A percentile compares a stretch with the other conserved stretches of the same genome.
Conservation (phyloP, 2,329 filamentous ascomycete species). For the Leptodontidium sp. region DNA sequence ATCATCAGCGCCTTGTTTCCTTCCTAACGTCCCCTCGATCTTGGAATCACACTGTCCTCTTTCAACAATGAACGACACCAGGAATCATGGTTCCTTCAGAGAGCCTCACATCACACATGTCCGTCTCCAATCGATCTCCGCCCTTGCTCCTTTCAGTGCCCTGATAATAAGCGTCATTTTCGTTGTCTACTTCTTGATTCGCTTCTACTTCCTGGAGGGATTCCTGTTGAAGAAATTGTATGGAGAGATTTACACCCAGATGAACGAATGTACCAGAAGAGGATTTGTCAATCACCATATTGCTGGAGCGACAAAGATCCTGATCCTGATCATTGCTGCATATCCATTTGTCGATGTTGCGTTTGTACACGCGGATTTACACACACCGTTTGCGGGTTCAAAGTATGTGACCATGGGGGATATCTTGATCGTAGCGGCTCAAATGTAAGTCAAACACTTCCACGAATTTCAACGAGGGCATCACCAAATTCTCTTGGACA, state of each 20-base stretch:
- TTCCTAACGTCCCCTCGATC: too few relatives aligned
- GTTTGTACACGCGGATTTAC: constrained; percentile 47
- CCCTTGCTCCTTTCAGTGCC: constrained; percentile 41
- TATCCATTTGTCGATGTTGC: constrained; percentile 54
- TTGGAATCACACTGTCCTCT: too few relatives aligned
- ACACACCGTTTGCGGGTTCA: constrained; percentile 45
- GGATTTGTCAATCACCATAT: constrained; percentile 58
- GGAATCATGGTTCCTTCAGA: constrained; percentile 4
- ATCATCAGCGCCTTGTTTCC: too few relatives aligned
- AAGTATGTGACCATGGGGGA: constrained; percentile 51
- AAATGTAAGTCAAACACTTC: constrained; percentile 42
- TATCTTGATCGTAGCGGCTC: constrained; percentile 50
- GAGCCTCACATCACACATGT: constrained; percentile 39
- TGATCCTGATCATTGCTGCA: constrained; percentile 50
- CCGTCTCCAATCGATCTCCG: constrained; percentile 41
- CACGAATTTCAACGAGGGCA: not conserved
- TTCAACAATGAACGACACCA: not conserved
- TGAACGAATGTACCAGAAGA: constrained; percentile 49
- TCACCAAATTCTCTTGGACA: not conserved
- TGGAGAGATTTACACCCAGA: constrained; percentile 46
- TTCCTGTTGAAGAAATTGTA: constrained; percentile 50
- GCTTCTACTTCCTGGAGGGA: constrained; percentile 50
- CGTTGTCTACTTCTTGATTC: constrained; percentile 42
- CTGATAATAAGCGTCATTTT: constrained; percentile 44
- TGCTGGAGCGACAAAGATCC: constrained; percentile 51